These are phyloP conservation scores for Diphasiastrum complanatum DNA, from an alignment of 83 land plant species.

Conservation along the genomic window DNA sequence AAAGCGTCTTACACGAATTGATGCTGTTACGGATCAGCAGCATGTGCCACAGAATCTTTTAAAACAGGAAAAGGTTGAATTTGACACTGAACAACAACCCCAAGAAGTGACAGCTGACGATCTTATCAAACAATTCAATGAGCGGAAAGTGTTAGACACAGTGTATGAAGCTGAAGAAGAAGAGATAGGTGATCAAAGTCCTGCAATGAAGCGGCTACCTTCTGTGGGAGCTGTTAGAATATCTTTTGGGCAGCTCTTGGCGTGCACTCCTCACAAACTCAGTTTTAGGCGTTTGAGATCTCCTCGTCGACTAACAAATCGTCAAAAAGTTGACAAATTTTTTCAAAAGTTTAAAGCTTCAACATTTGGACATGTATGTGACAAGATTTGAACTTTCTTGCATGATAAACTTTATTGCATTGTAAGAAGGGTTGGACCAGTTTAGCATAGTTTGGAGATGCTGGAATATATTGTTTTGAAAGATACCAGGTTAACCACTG, in stretches of 20 bases:
- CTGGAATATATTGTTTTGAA: too few species aligned
- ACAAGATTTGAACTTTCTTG: background rate
- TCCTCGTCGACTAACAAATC: background rate
- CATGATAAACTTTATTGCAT: too few species aligned
- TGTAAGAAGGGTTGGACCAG: too few species aligned
- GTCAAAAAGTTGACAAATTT: conserved; percentile 2
- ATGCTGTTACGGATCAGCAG: background rate
- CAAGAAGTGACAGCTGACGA: conserved; percentile 22
- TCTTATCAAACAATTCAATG: conserved; percentile 21
- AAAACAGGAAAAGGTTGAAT: background rate
- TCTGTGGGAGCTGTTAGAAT: conserved; percentile 13
- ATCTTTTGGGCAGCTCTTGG: conserved; percentile 19
- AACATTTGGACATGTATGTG: conserved; percentile 24
- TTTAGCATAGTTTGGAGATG: too few species aligned
- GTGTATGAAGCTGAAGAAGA: conserved; percentile 34
- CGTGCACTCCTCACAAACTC: background rate
- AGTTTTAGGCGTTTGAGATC: conserved; percentile 7
- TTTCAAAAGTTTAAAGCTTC: conserved; percentile 1
- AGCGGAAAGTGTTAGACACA: conserved; percentile 26
- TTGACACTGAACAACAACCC: conserved; percentile 3
- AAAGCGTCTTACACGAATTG: conserved; percentile 6
- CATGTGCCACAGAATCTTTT: background rate
- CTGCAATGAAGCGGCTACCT: conserved; percentile 23
- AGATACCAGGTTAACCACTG: too few species aligned
- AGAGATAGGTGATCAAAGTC: conserved; percentile 12